phyloP scores from a whole-genome alignment of 768 basidiomycete species.

The Mycena crocata region DNA sequence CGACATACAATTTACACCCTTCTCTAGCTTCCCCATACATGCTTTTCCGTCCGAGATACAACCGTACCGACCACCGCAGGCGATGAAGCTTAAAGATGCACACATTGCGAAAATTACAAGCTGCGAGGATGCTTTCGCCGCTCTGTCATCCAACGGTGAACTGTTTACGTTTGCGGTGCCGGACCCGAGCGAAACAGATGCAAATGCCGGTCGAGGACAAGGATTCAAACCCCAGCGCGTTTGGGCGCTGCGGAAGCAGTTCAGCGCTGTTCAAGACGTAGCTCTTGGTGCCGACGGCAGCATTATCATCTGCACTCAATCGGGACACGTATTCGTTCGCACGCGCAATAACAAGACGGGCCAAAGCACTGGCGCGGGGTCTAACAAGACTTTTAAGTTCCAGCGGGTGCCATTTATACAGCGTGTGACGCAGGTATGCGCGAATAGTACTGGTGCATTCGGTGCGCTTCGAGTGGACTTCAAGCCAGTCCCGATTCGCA shows the following conservation, averaged over 20 bases:
- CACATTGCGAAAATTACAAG: constrained; percentile 83
- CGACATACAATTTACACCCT: constrained; percentile 8
- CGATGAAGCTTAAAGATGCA: constrained; percentile 63
- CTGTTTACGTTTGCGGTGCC: constrained; percentile 83
- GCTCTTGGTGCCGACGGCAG: constrained; percentile 90
- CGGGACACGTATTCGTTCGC: constrained; percentile 93
- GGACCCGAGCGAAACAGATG: constrained; percentile 44
- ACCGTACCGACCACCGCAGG: constrained; percentile 86
- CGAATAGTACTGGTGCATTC: constrained; percentile 89
- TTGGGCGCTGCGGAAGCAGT: constrained; percentile 90
- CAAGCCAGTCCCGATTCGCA: constrained; percentile 62
- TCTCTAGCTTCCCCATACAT: constrained; percentile 76
- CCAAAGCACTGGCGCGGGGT: constrained; percentile 33
- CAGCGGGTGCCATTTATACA: constrained; percentile 85
- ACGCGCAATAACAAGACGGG: constrained; percentile 60
- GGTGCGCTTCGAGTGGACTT: constrained; percentile 86
- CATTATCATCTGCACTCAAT: constrained; percentile 92
- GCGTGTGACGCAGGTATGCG: constrained; percentile 85
- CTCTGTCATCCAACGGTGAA: constrained; percentile 89
- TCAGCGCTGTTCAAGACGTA: constrained; percentile 90
- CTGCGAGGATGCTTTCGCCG: constrained; percentile 85
- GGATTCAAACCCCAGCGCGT: constrained; percentile 86
- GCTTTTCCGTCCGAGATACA: constrained; percentile 81
- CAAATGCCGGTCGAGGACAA: constrained; percentile 40
- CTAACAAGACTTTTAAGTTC: constrained; percentile 76